Evolutionary conservation across 2,329 filamentous ascomycete species (phyloP), one percentile per base, ranked within the genome.

Genomic region (Exophiala calicioides): DNA sequence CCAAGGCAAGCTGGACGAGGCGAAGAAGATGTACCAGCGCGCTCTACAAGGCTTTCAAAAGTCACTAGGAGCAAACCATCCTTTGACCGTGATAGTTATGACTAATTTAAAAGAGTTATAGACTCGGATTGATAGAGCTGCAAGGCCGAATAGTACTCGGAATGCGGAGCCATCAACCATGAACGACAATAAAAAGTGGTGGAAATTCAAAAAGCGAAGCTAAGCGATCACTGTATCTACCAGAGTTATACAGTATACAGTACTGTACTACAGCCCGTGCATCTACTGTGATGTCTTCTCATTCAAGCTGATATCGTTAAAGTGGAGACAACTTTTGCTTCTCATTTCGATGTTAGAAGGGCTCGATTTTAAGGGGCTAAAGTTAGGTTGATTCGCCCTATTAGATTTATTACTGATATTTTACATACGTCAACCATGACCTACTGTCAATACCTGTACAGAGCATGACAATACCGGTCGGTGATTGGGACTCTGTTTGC

Each of bases 1-100:
- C 5, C 58, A 57, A 47, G 53, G 54, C 29, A 58, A 60, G 54
- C 56, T 58, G 9, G 36, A 47, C 9, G 46, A 59, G 45, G 61
- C 58, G 27, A 49, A 62, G 36, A 16, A 47, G 40, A 60, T 62
- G 49, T 57, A 52, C 36, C 29, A 43, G 33, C 57, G 47, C 39
- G 62, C 57, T 20, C 47, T 53, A 13, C 10, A 15, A n/a, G 47
- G 44, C 15, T 29, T 35, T 16, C 27, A 43, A 32, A 49, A 52
- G 37, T 21, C 38, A 16, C 31, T 44, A 9, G 48, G 44, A 41
- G 19, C 33, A 16, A 13, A 38, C 21, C 47, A 50, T 26, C 27
- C 19, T 5, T 47, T 19, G 42, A 56, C 44, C 24, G 24, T 27
- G 24, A 27, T 12, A 27, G 24, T 27, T 27, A 27, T 27, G 24